Percentiles rank a stretch among this genome's conserved stretches.
These are phyloP conservation scores for Aspergillus nomiae DNA, from an alignment of 2,329 filamentous ascomycete species.

Conservation along the genomic window DNA sequence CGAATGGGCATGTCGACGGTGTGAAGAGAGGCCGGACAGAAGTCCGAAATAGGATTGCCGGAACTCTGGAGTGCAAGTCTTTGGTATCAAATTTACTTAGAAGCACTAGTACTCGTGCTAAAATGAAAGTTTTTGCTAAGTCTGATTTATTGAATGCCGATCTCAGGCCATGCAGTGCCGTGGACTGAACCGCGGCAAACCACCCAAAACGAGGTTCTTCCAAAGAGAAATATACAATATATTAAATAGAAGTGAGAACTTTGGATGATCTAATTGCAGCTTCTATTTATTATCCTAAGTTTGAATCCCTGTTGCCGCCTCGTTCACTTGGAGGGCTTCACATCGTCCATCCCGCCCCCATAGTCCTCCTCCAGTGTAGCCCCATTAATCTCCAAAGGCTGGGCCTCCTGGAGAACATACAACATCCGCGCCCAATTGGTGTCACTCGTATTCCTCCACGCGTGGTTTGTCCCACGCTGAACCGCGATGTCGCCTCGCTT, in stretches of 20 bases:
- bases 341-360: neutral
- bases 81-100: rapidly evolving
- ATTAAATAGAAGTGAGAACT: neutral
- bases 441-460: slow-evolving; percentile 7
- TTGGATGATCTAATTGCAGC: neutral
- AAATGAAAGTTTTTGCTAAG: too few relatives aligned
- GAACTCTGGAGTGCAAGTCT: neutral
- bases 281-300: neutral
- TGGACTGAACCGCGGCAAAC: neutral
- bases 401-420: neutral
- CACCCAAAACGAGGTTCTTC: neutral
- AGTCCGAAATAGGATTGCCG: neutral
- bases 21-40: neutral
- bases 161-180: neutral
- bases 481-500: slow-evolving; percentile 11
- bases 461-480: slow-evolving; percentile 12
- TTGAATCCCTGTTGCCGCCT: neutral
- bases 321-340: neutral
- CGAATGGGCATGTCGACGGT: neutral
- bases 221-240: neutral
- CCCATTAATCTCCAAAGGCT: neutral
- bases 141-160: too few relatives aligned
- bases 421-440: neutral
- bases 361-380: neutral
- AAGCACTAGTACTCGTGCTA: neutral